A percentile compares a stretch with the other conserved stretches of the same genome.
phyloP scores from a whole-genome alignment of 495 filamentous ascomycete genomes.

The Xylaria castorea region DNA sequence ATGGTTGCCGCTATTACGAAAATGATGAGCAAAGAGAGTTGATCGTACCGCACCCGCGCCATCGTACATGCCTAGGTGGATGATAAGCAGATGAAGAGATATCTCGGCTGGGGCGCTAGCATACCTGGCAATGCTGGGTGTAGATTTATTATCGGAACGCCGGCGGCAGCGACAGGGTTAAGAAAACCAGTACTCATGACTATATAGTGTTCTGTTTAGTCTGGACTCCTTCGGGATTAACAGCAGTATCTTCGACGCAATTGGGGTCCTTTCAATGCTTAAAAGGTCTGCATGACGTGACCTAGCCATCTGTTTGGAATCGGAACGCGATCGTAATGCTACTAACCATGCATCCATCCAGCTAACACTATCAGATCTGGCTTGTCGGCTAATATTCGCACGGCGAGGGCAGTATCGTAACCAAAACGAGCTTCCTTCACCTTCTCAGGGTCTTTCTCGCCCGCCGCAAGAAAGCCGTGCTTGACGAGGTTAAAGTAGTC shows the following conservation, averaged over 20 bases:
- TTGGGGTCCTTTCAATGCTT: not conserved
- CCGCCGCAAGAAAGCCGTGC: slow-evolving; percentile 58
- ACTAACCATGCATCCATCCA: slow-evolving; percentile 70
- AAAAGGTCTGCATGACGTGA: not conserved
- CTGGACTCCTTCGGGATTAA: not conserved
- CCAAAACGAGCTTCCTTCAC: slow-evolving; percentile 66
- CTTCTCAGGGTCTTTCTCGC: slow-evolving; percentile 59
- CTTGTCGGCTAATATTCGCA: slow-evolving; percentile 67
- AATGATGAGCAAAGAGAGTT: slow-evolving; percentile 39
- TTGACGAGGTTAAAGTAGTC: slow-evolving; percentile 86
- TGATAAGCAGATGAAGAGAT: slow-evolving; percentile 26
- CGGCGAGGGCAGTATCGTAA: slow-evolving; percentile 84
- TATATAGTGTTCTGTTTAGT: slow-evolving; percentile 11
- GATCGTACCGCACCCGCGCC: slow-evolving; percentile 55
- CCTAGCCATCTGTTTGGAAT: not conserved
- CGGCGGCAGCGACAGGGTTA: slow-evolving; percentile 64
- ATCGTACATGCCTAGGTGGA: slow-evolving; percentile 67
- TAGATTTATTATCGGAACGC: slow-evolving; percentile 80
- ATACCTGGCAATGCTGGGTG: slow-evolving; percentile 70
- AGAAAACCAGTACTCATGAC: slow-evolving; percentile 57
- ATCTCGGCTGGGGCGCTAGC: not conserved
- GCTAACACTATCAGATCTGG: slow-evolving; percentile 74
- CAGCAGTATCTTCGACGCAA: not conserved
- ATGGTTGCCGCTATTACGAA: not conserved
- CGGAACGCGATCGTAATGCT: not conserved